Conservation (phyloP, 768 basidiomycete genomes). For the Macrolepiota dolichaula region DNA sequence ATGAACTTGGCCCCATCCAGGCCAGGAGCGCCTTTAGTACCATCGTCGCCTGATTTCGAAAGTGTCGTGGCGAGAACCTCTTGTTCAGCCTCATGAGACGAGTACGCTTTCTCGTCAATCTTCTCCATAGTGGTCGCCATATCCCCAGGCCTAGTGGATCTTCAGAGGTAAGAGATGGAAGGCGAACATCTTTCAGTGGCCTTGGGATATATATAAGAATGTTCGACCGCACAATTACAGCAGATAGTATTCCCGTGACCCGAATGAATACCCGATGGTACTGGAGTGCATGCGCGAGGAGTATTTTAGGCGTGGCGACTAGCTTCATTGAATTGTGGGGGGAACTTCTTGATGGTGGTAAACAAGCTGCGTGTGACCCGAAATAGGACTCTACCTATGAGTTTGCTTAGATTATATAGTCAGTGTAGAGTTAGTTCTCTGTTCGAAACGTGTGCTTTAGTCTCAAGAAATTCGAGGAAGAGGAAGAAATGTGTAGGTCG, state of each 20-base stretch:
- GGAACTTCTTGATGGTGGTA: slow-evolving; percentile 4
- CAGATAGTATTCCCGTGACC: slow-evolving; percentile 6
- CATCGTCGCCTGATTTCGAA: not conserved
- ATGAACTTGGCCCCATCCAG: slow-evolving; percentile 18
- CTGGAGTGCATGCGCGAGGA: not conserved
- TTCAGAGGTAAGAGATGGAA: not conserved
- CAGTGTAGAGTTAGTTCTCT: not conserved
- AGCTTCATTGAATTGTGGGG: not conserved
- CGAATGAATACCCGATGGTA: not conserved
- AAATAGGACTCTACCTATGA: not conserved
- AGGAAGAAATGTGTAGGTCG: not conserved
- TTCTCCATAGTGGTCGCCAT: slow-evolving; percentile 1
- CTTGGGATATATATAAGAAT: not conserved
- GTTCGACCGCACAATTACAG: not conserved
- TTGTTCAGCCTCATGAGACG: slow-evolving; percentile 10
- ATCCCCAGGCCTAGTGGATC: not conserved
- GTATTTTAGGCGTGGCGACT: not conserved
- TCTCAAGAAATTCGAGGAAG: not conserved
- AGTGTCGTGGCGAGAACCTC: slow-evolving; percentile 12
- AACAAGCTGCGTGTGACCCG: not conserved
- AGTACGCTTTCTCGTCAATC: slow-evolving; percentile 4
- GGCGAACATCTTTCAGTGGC: not conserved
- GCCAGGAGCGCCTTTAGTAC: not conserved
- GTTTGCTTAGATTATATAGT: not conserved
- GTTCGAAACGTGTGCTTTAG: not conserved